A percentile compares a stretch with the other conserved stretches of the same genome.
Evolutionary conservation across 306 rosid genomes (phyloP).

Genomic region (Dalbergia cultrata): DNA sequence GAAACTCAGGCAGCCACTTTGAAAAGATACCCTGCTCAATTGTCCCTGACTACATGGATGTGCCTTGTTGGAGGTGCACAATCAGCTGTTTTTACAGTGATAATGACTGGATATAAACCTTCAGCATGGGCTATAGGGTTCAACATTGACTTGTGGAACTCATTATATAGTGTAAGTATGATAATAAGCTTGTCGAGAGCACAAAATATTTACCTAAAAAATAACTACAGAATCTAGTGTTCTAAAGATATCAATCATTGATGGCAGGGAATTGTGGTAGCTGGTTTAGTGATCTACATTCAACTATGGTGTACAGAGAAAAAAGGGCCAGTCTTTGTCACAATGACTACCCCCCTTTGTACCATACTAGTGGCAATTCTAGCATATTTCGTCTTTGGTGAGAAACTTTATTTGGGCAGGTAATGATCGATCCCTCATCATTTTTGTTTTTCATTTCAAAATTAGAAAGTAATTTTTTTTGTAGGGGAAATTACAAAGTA

Average conservation of each 20-base stretch:
- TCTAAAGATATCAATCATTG: conserved; percentile 18
- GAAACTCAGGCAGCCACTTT: conserved; percentile 72
- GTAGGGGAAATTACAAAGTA: too few species aligned
- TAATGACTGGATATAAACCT: conserved; percentile 54
- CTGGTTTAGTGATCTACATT: conserved; percentile 63
- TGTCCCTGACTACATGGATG: conserved; percentile 86
- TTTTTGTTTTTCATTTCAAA: neutral
- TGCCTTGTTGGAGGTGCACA: conserved; percentile 79
- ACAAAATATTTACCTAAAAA: neutral
- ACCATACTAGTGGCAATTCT: conserved; percentile 72
- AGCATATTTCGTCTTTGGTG: conserved; percentile 85
- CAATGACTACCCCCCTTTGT: conserved; percentile 73
- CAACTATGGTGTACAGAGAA: conserved; percentile 81
- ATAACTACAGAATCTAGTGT: neutral
- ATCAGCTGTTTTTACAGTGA: conserved; percentile 68
- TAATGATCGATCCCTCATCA: conserved; percentile 19
- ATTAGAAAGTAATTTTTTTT: too few species aligned
- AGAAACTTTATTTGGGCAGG: conserved; percentile 84
- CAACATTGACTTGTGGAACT: conserved; percentile 76
- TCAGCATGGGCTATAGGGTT: conserved; percentile 77
- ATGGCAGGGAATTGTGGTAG: conserved; percentile 72
- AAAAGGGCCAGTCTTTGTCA: conserved; percentile 90
- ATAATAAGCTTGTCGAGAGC: neutral
- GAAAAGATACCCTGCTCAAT: conserved; percentile 84
- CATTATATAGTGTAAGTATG: conserved; percentile 70